phyloP scores from a whole-genome alignment of 805 yeast species.

The Suhomyces prunicola region DNA sequence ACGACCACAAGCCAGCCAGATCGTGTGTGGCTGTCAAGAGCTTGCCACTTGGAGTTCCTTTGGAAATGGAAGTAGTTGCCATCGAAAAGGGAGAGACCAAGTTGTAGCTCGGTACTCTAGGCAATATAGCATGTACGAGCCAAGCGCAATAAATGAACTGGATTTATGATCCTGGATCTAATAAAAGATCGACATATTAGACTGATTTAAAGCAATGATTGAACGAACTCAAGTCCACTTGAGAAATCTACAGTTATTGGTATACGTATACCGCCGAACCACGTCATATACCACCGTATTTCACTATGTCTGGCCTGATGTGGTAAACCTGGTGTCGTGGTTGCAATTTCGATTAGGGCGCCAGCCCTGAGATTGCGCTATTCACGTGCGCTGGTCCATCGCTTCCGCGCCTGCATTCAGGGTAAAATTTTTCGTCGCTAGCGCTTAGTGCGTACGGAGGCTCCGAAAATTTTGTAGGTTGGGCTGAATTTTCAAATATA shows the following conservation, averaged over 20 bases:
- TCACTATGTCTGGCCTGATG: too few species aligned
- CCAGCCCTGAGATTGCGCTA: conserved; percentile 8
- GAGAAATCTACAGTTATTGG: too few species aligned
- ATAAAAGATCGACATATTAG: too few species aligned
- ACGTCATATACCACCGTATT: too few species aligned
- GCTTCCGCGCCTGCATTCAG: conserved; percentile 3
- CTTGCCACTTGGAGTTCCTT: conserved; percentile 81
- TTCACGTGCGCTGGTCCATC: background rate
- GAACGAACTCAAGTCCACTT: too few species aligned
- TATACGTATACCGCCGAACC: too few species aligned
- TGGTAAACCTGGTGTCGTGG: too few species aligned
- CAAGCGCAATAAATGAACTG: too few species aligned
- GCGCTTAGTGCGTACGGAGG: background rate
- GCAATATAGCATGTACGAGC: too few species aligned
- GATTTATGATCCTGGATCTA: too few species aligned
- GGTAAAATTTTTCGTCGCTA: conserved; percentile 1
- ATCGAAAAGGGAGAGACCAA: conserved; percentile 49
- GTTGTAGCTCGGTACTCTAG: conserved; percentile 20
- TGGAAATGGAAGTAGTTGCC: conserved; percentile 93
- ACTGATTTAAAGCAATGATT: too few species aligned
- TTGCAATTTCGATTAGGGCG: conserved; percentile 11
- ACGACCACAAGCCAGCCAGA: conserved; percentile 87
- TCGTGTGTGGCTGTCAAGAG: conserved; percentile 94
- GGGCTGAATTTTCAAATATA: conserved; percentile 2
- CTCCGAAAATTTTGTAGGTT: conserved; percentile 5